Percentiles rank a stretch among this genome's conserved stretches.
These are phyloP conservation scores for Glebionis coronaria DNA, from an alignment of 129 eudicot species.

Conservation along the genomic window DNA sequence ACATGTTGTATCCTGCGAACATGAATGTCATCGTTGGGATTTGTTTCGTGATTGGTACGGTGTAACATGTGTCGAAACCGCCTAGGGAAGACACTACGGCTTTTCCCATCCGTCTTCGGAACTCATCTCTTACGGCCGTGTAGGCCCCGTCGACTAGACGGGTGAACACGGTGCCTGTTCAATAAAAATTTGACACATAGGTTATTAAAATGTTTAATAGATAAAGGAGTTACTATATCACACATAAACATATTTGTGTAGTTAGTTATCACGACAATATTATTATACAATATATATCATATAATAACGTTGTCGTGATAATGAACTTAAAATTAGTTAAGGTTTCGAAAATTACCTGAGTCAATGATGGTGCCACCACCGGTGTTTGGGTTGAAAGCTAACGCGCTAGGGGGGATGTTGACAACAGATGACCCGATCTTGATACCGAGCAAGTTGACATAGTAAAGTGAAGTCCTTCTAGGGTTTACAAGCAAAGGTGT, in stretches of 20 bases:
- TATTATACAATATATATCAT: no score
- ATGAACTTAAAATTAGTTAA: neutral
- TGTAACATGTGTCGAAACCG: constrained; percentile 92
- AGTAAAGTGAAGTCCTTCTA: constrained; percentile 78
- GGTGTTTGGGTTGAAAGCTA: constrained; percentile 68
- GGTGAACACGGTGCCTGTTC: constrained; percentile 74
- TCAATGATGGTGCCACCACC: constrained; percentile 92
- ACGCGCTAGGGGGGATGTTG: constrained; percentile 60
- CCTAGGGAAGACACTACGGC: constrained; percentile 74
- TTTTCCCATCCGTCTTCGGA: constrained; percentile 69
- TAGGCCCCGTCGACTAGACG: constrained; percentile 74
- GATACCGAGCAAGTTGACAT: constrained; percentile 69
- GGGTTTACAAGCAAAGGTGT: constrained; percentile 84
- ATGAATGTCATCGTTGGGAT: constrained; percentile 78
- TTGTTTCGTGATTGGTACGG: constrained; percentile 46
- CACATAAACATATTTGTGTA: no score
- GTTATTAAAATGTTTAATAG: no score
- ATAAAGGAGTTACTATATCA: no score
- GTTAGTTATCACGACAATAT: no score
- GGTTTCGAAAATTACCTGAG: constrained; percentile 47
- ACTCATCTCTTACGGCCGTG: constrained; percentile 71
- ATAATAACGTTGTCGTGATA: no score
- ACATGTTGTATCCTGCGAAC: constrained; percentile 78
- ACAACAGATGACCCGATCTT: constrained; percentile 58
- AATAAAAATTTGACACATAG: neutral